A percentile compares a stretch with the other conserved stretches of the same genome.
Conservation (phyloP, 140 eudicot genomes). For the Cichorium intybus region DNA sequence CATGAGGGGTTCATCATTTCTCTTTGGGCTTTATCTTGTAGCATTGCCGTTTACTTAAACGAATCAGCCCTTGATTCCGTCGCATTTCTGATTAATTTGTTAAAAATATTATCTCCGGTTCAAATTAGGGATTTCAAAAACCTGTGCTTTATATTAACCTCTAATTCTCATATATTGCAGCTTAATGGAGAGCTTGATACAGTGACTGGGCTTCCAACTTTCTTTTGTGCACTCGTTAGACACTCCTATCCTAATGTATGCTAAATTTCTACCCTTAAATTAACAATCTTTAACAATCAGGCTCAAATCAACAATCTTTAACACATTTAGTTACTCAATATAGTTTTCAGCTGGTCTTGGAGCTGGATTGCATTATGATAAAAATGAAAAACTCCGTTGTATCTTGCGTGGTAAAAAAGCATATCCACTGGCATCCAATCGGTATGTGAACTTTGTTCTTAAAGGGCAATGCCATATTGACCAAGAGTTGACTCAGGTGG, state of each 20-base stretch:
- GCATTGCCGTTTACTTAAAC: background rate
- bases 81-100: background rate
- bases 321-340: conserved; percentile 17
- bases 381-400: conserved; percentile 48
- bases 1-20: background rate
- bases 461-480: conserved; percentile 62
- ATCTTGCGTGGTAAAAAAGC: conserved; percentile 66
- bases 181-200: conserved; percentile 90
- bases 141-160: background rate
- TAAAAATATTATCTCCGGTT: background rate
- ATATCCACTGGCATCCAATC: conserved; percentile 57
- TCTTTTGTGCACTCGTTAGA: conserved; percentile 55
- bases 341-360: conserved; percentile 68
- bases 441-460: conserved; percentile 47
- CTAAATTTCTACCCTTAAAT: background rate
- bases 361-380: conserved; percentile 69
- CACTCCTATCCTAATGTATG: conserved; percentile 70
- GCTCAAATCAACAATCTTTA: background rate
- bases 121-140: conserved; percentile 12
- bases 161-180: conserved; percentile 37
- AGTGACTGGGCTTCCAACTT: conserved; percentile 66
- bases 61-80: background rate
- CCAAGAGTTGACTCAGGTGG: conserved; percentile 66
- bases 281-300: background rate
- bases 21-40: conserved; percentile 5